Percentiles rank a stretch among this genome's conserved stretches.
Conservation (phyloP, 345 rosid species). For the Salix arbutifolia region DNA sequence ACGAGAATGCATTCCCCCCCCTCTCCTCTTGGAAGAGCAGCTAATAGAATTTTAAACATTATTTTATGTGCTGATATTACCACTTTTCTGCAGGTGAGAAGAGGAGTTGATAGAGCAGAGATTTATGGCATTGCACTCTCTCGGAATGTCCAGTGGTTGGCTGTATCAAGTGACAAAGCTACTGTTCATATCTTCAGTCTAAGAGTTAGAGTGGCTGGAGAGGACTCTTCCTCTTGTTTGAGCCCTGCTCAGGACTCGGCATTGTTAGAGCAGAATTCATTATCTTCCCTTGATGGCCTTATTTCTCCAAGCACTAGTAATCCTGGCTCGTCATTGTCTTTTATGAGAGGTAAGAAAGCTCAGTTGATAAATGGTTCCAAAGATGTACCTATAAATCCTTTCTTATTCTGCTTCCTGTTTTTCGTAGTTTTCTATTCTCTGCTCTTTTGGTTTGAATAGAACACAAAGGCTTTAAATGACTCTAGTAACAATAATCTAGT, state of each 20-base stretch:
- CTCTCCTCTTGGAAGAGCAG: no score
- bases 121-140: slow-evolving; percentile 77
- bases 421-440: neutral
- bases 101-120: slow-evolving; percentile 90
- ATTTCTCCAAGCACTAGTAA: slow-evolving; percentile 66
- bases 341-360: slow-evolving; percentile 63
- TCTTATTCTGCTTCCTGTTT: neutral
- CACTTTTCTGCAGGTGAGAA: slow-evolving; percentile 56
- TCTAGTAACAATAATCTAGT: no score
- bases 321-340: slow-evolving; percentile 76
- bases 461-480: no score
- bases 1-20: no score
- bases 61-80: slow-evolving; percentile 1
- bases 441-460: neutral
- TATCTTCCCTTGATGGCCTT: slow-evolving; percentile 60
- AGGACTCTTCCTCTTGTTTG: slow-evolving; percentile 48
- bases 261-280: slow-evolving; percentile 45
- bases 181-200: slow-evolving; percentile 86
- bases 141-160: slow-evolving; percentile 76
- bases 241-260: slow-evolving; percentile 34
- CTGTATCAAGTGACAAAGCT: slow-evolving; percentile 85
- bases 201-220: slow-evolving; percentile 67
- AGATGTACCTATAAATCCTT: neutral
- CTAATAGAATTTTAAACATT: no score
- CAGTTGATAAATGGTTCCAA: neutral